Base-by-base conservation (phyloP, 495 filamentous ascomycete species). In the Usnea hakonensis region DNA sequence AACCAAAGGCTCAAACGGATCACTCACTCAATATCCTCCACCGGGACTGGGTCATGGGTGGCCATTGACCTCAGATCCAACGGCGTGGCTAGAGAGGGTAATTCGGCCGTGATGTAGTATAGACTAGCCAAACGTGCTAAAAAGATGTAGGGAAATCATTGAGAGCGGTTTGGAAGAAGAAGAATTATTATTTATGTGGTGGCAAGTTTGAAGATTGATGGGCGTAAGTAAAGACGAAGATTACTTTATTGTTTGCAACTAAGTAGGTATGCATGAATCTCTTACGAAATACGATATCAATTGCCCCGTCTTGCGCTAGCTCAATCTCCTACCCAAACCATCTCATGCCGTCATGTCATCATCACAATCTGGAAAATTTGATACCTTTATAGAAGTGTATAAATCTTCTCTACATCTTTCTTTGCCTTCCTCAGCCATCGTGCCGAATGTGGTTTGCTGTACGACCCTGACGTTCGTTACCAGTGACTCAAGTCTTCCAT, bases 31-130 rank as follows among this genome's bases (percentile, higher is more conserved):
- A 71, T 71, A 54, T 76, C 74, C 58, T 74, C 63, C 30, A 57
- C 66, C 41, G 58, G 66, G 38, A 72, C 64, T 23, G 72, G 61
- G 44, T 65, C 73, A 70, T 76, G 71, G 60, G 73, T 68, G 60
- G 71, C 74, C 73, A 73, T 75, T 43, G 44, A 58, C 62, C 64
- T 54, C 50, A 55, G 53, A 23, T 59, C 50, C 62, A 67, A 57
- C 32, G 61, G 62, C 46, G 64, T 63, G 64, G 64, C 64, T 48
- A 60, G 48, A 60, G 60, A 56, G 14, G 48, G 54, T 62, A 41
- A 33, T 62, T 35, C 60, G 37, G 60, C 60, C 60, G 60, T 62
- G 60, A 16, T 62, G 60, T 44, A 17, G 9, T 43, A 37, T 37
- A 13, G 7, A 52, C 8, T 43, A 26, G 35, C 23, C 8, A 2